phyloP scores from a whole-genome alignment of 305 asterid species.

The Solanum hybrid region DNA sequence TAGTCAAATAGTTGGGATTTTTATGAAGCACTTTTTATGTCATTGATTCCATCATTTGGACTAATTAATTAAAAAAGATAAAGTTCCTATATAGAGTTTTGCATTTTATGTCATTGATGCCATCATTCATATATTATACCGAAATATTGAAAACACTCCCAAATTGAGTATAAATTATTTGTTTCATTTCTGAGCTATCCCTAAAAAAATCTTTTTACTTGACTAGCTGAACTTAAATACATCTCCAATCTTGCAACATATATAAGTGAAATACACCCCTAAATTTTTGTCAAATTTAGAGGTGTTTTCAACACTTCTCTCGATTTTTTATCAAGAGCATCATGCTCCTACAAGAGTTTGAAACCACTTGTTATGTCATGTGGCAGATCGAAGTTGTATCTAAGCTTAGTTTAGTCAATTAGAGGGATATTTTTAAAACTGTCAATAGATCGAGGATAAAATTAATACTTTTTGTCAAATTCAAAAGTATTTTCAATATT shows the following conservation, averaged over 20 bases:
- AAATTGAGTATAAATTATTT: too few species aligned
- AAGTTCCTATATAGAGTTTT: not conserved
- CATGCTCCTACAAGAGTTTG: not conserved
- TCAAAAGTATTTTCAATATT: too few species aligned
- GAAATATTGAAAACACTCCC: too few species aligned
- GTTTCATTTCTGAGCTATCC: not conserved
- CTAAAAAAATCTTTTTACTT: not conserved
- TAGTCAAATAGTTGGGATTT: not conserved
- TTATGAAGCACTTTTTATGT: not conserved
- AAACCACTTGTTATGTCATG: not conserved
- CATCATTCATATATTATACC: not conserved
- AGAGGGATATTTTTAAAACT: accelerated
- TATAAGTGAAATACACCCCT: not conserved
- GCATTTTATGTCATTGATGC: not conserved
- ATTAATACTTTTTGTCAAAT: not conserved
- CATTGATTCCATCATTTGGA: not conserved
- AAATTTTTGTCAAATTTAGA: too few species aligned
- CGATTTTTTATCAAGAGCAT: not conserved
- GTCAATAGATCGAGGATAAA: too few species aligned
- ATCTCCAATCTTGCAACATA: too few species aligned
- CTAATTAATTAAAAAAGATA: not conserved
- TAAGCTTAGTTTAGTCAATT: not conserved
- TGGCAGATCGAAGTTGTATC: accelerated
- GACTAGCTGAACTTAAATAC: not conserved
- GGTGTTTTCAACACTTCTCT: not conserved